Conservation (phyloP, 305 asterid species). For the Fraxinus dipetala region DNA sequence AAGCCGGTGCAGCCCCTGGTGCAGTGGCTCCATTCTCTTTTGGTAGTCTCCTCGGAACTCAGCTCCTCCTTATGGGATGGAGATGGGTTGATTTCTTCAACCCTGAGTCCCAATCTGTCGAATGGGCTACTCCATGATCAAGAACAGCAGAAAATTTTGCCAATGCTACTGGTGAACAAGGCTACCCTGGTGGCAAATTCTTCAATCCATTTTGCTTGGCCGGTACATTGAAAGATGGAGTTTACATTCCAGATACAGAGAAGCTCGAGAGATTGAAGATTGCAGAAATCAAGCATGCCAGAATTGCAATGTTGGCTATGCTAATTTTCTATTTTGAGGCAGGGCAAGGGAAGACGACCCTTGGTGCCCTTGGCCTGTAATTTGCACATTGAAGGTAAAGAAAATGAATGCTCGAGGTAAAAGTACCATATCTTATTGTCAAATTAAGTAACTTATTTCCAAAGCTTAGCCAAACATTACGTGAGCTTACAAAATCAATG, state of each 20-base stretch:
- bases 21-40: conserved; percentile 56
- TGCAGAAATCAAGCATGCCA: conserved; percentile 54
- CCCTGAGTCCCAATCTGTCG: conserved; percentile 49
- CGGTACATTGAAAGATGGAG: conserved; percentile 41
- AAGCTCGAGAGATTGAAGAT: conserved; percentile 51
- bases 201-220: conserved; percentile 44
- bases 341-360: conserved; percentile 57
- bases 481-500: background rate
- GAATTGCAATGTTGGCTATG: conserved; percentile 57
- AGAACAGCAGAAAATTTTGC: conserved; percentile 43
- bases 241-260: conserved; percentile 38
- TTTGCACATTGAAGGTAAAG: conserved; percentile 22
- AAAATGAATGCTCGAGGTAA: conserved; percentile 3
- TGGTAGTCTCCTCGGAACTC: conserved; percentile 48
- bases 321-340: conserved; percentile 52
- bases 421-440: background rate
- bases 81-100: conserved; percentile 56
- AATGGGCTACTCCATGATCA: conserved; percentile 62
- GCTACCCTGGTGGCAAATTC: conserved; percentile 55
- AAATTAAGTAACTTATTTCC: background rate
- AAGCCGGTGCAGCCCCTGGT: conserved; percentile 55
- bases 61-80: conserved; percentile 53
- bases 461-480: background rate
- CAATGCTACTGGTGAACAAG: conserved; percentile 49
- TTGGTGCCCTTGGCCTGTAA: conserved; percentile 52